Conservation (phyloP, 1,284 basidiomycete genomes). For the Gomphus bonarii region DNA sequence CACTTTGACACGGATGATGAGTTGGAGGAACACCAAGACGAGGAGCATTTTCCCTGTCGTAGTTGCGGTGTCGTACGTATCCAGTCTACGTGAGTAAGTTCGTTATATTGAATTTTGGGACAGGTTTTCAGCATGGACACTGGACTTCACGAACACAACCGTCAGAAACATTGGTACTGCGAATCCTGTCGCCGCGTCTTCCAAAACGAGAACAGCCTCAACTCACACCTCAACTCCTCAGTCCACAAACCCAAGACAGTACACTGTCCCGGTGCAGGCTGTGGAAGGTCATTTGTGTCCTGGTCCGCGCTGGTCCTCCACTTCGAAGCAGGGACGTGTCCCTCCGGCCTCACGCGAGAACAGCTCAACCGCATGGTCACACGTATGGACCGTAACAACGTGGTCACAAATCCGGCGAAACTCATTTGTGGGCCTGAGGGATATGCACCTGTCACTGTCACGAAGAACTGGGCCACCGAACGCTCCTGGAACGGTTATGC, state of each 20-base stretch:
- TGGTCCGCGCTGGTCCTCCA: slow-evolving; percentile 36
- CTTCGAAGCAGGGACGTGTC: slow-evolving; percentile 34
- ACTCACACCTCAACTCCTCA: slow-evolving; percentile 26
- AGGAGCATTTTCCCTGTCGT: neutral
- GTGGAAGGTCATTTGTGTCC: slow-evolving; percentile 29
- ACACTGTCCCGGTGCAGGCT: slow-evolving; percentile 29
- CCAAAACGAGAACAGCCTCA: slow-evolving; percentile 16
- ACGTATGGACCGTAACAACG: slow-evolving; percentile 24
- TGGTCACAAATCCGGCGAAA: slow-evolving; percentile 24
- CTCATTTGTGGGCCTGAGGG: slow-evolving; percentile 24
- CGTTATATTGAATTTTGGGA: neutral
- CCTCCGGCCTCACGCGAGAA: slow-evolving; percentile 21
- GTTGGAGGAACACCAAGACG: neutral
- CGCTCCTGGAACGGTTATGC: slow-evolving; percentile 35
- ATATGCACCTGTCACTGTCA: slow-evolving; percentile 26
- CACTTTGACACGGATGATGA: slow-evolving; percentile 21
- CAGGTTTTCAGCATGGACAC: slow-evolving; percentile 24
- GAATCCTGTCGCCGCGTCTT: slow-evolving; percentile 33
- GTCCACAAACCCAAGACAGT: slow-evolving; percentile 27
- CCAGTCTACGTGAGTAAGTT: neutral
- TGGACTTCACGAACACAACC: slow-evolving; percentile 36
- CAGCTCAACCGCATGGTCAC: slow-evolving; percentile 25
- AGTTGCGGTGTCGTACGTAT: neutral
- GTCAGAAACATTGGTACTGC: slow-evolving; percentile 42
- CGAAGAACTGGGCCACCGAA: slow-evolving; percentile 24